Conservation (phyloP, 371 early-diverging fungal species). For the Mortierella sp. region DNA sequence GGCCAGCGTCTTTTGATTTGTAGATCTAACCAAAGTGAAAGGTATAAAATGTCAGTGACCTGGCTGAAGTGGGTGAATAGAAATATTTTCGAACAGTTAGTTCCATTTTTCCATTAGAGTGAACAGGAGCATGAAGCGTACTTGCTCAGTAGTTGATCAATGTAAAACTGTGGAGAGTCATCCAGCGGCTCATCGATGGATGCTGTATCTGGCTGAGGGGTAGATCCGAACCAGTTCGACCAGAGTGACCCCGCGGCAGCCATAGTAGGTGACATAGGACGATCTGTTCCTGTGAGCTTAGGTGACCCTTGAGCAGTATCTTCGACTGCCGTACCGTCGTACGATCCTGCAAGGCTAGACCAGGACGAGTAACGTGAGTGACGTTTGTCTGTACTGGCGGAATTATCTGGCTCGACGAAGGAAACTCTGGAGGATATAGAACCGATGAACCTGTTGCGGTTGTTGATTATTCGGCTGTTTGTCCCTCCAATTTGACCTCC, state of each 20-base stretch:
- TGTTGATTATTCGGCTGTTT: slow-evolving; percentile 3
- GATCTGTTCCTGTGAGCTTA: slow-evolving; percentile 16
- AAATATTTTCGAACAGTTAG: no score
- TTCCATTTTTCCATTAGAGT: no score
- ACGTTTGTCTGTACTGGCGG: slow-evolving; percentile 8
- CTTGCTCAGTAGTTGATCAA: slow-evolving; percentile 54
- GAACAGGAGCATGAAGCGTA: slow-evolving; percentile 13
- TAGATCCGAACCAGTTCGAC: slow-evolving; percentile 45
- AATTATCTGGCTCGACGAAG: slow-evolving; percentile 41
- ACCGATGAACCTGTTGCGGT: slow-evolving; percentile 31
- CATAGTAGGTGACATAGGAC: slow-evolving; percentile 47
- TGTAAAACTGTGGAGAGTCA: slow-evolving; percentile 51
- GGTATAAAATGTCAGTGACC: background rate
- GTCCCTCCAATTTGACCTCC: slow-evolving; percentile 13
- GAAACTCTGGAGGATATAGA: slow-evolving; percentile 43
- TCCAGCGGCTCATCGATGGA: slow-evolving; percentile 28
- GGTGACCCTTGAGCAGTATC: slow-evolving; percentile 10
- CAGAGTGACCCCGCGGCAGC: slow-evolving; percentile 45
- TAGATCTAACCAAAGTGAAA: slow-evolving; percentile 16
- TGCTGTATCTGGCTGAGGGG: slow-evolving; percentile 18
- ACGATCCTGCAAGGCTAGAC: slow-evolving; percentile 53
- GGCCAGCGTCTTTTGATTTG: slow-evolving; percentile 54
- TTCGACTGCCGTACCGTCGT: slow-evolving; percentile 22
- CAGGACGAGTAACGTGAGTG: slow-evolving; percentile 53
- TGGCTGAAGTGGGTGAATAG: background rate